phyloP scores from a whole-genome alignment of 768 basidiomycete genomes.

The Podaxis sp. region DNA sequence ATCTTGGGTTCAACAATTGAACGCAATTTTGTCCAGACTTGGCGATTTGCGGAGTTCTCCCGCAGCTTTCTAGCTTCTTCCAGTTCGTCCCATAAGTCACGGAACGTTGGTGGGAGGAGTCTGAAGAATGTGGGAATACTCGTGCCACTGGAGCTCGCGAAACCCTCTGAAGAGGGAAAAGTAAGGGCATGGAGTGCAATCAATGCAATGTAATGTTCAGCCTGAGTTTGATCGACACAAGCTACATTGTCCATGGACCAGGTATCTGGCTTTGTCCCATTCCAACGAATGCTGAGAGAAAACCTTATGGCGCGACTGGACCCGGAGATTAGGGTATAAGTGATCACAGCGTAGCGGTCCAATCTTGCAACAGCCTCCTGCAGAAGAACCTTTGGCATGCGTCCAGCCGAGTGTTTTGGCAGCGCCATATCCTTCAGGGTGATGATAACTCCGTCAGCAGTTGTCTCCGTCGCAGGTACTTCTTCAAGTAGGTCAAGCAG shows the following conservation, averaged over 20 bases:
- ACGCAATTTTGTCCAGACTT: conserved; percentile 68
- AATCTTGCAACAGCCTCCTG: conserved; percentile 62
- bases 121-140: conserved; percentile 67
- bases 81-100: conserved; percentile 92
- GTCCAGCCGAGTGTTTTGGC: conserved; percentile 82
- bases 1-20: conserved; percentile 63
- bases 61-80: conserved; percentile 58
- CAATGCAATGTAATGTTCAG: conserved; percentile 88
- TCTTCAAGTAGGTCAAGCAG: conserved; percentile 75
- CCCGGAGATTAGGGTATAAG: conserved; percentile 65
- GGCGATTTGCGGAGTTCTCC: conserved; percentile 65
- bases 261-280: conserved; percentile 51
- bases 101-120: conserved; percentile 75
- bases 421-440: conserved; percentile 69
- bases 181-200: conserved; percentile 80
- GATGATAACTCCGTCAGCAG: conserved; percentile 51
- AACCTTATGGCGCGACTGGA: conserved; percentile 75
- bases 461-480: conserved; percentile 55
- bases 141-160: conserved; percentile 47
- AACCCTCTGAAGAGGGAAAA: conserved; percentile 62
- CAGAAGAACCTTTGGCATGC: conserved; percentile 74
- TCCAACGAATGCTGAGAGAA: conserved; percentile 73
- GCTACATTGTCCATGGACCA: conserved; percentile 88
- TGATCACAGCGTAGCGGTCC: conserved; percentile 74
- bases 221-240: conserved; percentile 74